Percentiles rank a stretch among this genome's conserved stretches.
phyloP scores from a whole-genome alignment of 495 filamentous ascomycete genomes.

The Tuber borchii region DNA sequence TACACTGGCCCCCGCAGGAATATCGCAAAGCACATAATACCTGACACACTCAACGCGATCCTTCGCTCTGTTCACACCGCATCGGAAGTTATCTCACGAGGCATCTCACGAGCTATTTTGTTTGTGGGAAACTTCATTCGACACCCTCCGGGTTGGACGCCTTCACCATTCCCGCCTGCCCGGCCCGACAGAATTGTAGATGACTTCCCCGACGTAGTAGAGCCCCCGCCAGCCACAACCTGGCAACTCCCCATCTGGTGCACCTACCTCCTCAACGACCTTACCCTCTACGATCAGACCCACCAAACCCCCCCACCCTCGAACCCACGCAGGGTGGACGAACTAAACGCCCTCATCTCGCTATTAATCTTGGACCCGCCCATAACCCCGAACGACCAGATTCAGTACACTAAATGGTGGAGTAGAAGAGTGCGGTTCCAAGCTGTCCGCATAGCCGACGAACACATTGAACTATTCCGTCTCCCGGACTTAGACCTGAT shows the following conservation, averaged over 20 bases:
- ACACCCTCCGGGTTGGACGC: background rate
- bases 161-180: background rate
- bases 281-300: background rate
- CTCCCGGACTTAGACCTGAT: background rate
- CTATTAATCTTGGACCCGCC: background rate
- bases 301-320: background rate
- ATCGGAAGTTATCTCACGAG: background rate
- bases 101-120: background rate
- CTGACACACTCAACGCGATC: background rate
- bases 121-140: background rate
- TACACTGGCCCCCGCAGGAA: background rate
- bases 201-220: background rate
- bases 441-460: background rate
- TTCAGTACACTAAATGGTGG: background rate
- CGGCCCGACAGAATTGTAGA: background rate
- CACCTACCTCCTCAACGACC: conserved; percentile 1
- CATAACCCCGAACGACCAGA: background rate
- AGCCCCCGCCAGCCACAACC: background rate
- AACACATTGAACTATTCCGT: background rate
- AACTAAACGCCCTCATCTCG: background rate
- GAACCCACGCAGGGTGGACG: background rate
- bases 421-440: background rate
- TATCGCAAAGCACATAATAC: background rate
- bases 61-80: background rate
- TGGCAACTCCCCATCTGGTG: background rate